Evolutionary conservation across 768 basidiomycete genomes (phyloP).

Genomic region (Mycena epipterygia): DNA sequence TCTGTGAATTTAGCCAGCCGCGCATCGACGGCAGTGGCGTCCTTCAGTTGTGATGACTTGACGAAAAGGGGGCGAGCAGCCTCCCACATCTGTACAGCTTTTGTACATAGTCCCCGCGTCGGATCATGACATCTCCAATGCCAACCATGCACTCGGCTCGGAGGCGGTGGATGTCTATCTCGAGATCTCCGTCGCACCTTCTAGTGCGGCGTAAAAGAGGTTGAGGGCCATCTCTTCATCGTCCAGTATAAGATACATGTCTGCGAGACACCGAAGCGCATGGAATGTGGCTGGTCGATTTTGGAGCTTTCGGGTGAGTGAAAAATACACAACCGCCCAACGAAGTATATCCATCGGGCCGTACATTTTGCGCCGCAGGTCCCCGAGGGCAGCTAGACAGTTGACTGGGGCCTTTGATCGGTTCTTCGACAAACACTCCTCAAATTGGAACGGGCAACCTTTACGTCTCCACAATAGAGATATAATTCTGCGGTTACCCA

Average conservation of each 20-base stretch:
- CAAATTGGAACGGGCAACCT: background rate
- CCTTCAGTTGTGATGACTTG: background rate
- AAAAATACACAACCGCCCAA: background rate
- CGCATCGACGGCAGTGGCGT: background rate
- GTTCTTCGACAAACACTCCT: background rate
- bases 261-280: background rate
- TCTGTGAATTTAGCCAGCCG: no score
- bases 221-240: background rate
- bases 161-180: background rate
- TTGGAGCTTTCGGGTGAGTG: background rate
- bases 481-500: background rate
- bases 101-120: background rate
- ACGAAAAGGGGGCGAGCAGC: background rate
- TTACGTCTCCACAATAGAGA: background rate
- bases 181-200: background rate
- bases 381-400: background rate
- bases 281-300: background rate
- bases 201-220: background rate
- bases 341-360: background rate
- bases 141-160: background rate
- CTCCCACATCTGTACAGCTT: background rate
- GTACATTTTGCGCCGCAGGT: background rate
- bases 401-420: background rate
- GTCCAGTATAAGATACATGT: no score
- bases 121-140: background rate